These are phyloP conservation scores for Agrocybe chaxingu DNA, from an alignment of 768 basidiomycete species.

Conservation along the genomic window DNA sequence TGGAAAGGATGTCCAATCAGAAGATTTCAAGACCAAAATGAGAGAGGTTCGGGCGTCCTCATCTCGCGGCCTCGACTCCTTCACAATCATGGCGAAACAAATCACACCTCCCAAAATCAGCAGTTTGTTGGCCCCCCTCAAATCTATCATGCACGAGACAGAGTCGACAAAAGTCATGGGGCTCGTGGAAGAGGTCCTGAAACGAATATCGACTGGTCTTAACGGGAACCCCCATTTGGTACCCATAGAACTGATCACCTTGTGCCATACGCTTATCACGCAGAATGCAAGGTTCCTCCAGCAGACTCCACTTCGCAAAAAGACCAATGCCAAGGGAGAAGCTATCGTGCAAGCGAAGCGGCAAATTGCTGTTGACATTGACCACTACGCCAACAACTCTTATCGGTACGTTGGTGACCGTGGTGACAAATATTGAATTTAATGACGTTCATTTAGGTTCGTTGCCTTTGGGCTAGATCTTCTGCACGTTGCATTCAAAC, in stretches of 20 bases:
- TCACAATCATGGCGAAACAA: constrained; percentile 74
- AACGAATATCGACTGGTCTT: constrained; percentile 77
- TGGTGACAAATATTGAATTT: not conserved
- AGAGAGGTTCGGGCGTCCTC: constrained; percentile 83
- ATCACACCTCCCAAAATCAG: constrained; percentile 78
- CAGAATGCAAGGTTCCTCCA: constrained; percentile 88
- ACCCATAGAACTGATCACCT: constrained; percentile 67
- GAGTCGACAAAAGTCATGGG: constrained; percentile 76
- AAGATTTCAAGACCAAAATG: constrained; percentile 94
- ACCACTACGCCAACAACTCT: constrained; percentile 85
- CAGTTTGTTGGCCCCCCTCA: constrained; percentile 71
- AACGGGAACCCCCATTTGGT: constrained; percentile 76
- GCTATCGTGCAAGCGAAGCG: constrained; percentile 80
- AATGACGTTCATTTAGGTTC: constrained; percentile 48
- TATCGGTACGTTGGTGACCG: constrained; percentile 55
- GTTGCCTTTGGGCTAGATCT: constrained; percentile 90
- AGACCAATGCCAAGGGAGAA: constrained; percentile 43
- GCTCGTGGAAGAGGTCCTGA: constrained; percentile 85
- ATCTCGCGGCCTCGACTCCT: constrained; percentile 83
- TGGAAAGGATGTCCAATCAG: constrained; percentile 80
- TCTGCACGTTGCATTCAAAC: constrained; percentile 81
- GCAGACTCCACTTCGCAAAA: constrained; percentile 41
- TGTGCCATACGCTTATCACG: constrained; percentile 87
- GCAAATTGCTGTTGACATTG: constrained; percentile 44
- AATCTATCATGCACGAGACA: constrained; percentile 83